Base-by-base conservation (phyloP, 1,284 basidiomycete genomes). In the Polyporus tsugae region DNA sequence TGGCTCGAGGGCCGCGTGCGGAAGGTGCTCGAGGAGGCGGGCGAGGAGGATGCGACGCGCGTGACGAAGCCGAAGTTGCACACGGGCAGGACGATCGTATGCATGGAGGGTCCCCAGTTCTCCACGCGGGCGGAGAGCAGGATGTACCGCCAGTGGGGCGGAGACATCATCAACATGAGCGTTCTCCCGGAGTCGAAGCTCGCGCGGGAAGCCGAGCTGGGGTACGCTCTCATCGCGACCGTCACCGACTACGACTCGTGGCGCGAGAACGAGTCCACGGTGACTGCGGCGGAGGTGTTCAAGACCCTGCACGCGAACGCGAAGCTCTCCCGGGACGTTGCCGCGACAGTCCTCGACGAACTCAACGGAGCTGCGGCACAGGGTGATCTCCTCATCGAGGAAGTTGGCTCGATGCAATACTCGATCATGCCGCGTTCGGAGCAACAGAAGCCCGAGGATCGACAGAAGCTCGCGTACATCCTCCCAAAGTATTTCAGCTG, bases 51-150 rank as follows among this genome's bases (percentile, higher is more conserved):
- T 65, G 62, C 65, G 15, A 88, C 86, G 0, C 78, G 83, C 6
- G 84, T 84, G 1, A 86, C 90, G 58, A 83, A 86, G 75, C 81
- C 91, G 57, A 82, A 86, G 76, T 80, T 97, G 64, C 95, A 97
- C 80, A 89, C 87, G 22, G 90, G 87, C 58, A 97, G 94, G 84
- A 93, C 90, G 11, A 90, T 98, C 65, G 92, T 99, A 53, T 97
- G 95, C 79, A 99, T 99, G 96, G 97, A 99, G 78, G 97, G 97
- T 4, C 96, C 95, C 35, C 93, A 95, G 82, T 97, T 94, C 81
- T 94, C 95, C 64, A 99, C 97, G 5, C 86, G 97, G 44, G 98
- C 97, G 25, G 97, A 99, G 86, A 96, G 94, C 76, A 77, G 89
- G 75, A 97, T 99, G 96, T 98, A 99, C 82, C 87, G 96, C 49